Evolutionary conservation across 2,329 filamentous ascomycete genomes (phyloP), one percentile per base, ranked within the genome.

Genomic region (Fonsecaea nubica): DNA sequence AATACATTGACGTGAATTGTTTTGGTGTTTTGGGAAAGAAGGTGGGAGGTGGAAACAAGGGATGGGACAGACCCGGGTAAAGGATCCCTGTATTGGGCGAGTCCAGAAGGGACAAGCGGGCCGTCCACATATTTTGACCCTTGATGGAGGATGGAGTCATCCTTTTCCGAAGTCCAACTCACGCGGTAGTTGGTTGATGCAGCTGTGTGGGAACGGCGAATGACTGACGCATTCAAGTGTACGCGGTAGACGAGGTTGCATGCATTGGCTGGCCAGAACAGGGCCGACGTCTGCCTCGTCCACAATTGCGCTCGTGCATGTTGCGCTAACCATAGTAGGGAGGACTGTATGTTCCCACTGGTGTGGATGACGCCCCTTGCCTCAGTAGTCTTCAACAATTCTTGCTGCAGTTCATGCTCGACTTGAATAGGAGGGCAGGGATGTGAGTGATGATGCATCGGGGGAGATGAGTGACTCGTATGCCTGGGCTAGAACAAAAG

Each of bases 281-380:
- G 25, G 45, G 45, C 18, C 18, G 38, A 33, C 30, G 15, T 61
- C 45, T 52, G 48, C 40, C 58, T 61, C 33, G 32, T 61, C 66
- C 61, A 33, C 35, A 66, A 63, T 42, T 13, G 63, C 57, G 48
- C 53, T 66, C 38, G 30, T 66, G 66, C 66, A 69, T 63, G 50
- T 13, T 32, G 45, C 58, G 58, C 58, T 61, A 61, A 50, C 21
- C 30, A 40, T 35, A 33, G 42, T 38, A 59, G 58, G 40, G 40
- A 58, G 9, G 52, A n/a, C 54, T 45, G n/a, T 58, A 48, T 54
- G 30, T 52, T 50, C 55, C 57, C 30, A 58, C 52, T 54, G 33
- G 25, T 54, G 42, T 53, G 33, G 58, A 54, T 21, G 52, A 58
- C 53, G 54, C 64, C 53, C 42, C 7, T 60, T 62, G 42, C 18